Evolutionary conservation across 116 monocot species (phyloP), one percentile per base, ranked within the genome.

Genomic region (Posidonia oceanica): DNA sequence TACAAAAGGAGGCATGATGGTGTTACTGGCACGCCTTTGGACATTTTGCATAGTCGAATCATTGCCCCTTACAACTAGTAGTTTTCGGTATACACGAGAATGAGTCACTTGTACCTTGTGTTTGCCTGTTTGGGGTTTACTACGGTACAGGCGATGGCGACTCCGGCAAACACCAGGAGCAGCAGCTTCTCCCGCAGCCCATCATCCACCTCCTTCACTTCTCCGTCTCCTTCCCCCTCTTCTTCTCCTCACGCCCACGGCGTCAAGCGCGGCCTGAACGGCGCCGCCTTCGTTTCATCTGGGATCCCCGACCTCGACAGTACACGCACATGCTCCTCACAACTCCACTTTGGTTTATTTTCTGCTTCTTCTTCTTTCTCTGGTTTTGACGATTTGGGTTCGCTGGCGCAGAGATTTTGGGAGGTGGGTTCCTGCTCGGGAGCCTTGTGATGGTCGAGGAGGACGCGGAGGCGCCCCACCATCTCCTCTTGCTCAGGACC

Each of bases 391-490:
- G 3, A 58, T 15, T 16, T 65, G 21, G 12, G 22, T 67, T 38
- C 23, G 10, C 15, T 7, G 40, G 53, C 64, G 39, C 59, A 90
- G 91, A 58, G 64, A 86, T 91, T 63, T 55, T 91, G 52, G 96
- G 91, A 15, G 96, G 96, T 3, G 96, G 96, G 2, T 88, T 88
- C 54, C 74, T 80, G 8, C 66, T 96, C n/a, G 91, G 96, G 16
- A 83, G 81, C 18, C 7, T 96, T 63, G 91, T 96, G 69, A 81
- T 96, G 85, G 78, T 96, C n/a, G 76, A 85, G 76, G 96, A 96
- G 82, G 96, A 96, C 69, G 63, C 75, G 4, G 88, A 96, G 58
- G 96, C 88, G 18, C 96, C 96, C 7, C 96, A 96, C 81, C 96
- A 96, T 69, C 81, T 91, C 7, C 81, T 91, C 14, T 69, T 96